Base-by-base conservation (phyloP, 306 rosid genomes). In the Fragaria vesca region DNA sequence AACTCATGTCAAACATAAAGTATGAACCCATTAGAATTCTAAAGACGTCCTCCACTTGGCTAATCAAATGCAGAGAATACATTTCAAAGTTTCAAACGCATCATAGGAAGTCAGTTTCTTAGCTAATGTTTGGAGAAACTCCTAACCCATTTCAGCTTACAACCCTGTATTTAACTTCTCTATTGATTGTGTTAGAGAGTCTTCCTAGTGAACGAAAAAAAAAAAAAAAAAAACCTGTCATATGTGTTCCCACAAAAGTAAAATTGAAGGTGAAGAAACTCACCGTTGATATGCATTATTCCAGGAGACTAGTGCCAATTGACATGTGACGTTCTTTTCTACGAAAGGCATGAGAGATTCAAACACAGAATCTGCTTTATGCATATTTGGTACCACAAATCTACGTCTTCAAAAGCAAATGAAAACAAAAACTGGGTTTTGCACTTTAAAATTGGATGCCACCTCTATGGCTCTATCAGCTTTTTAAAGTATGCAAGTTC, bases 311-410 rank as follows among this genome's bases (percentile, higher is more conserved):
- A 3, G 11, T 20, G 24, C 71, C 45, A 38, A 57, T 30, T 18
- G 70, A 68, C 30, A 67, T 40, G 28, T 45, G 12, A 48, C 21
- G 51, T 16, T 74, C 47, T 57, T 32, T 76, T 76, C 15, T 47
- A 45, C 47, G 4, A 61, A 62, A 76, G 50, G 61, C 30, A 63
- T 12, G 38, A 36, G 40, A 9, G 62, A 54, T 80, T 80, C 74
- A 66, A 10, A 38, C 1, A 38, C 62, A 50, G 50, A 43, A 66
- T 79, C 69, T 54, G 51, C 52, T 65, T 50, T 71, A 1, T 72
- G 58, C 28, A 18, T 65, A 72, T 36, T 0, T 5, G 15, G 20
- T 61, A 28, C 67, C 38, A 30, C 42, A 13, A 30, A 28, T 28
- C 20, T 61, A 3, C 0, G 66, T 12, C 5, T 55, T n/a, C 15